These are phyloP conservation scores for Vitis labrusca DNA, from an alignment of 164 flowering plant species.

Conservation along the genomic window DNA sequence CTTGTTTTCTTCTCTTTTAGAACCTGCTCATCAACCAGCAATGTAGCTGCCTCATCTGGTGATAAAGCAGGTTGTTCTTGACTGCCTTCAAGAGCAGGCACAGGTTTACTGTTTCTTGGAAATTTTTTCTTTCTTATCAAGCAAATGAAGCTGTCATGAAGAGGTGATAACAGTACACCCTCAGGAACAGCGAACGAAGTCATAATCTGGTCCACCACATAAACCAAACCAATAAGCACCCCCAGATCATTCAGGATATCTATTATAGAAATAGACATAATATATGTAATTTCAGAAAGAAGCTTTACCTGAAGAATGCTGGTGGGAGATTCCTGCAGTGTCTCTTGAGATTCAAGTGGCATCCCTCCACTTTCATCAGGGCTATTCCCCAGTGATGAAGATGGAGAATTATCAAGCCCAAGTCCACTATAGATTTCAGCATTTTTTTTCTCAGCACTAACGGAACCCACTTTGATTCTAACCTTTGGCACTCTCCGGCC, in stretches of 20 bases:
- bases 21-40: constrained; percentile 18
- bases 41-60: constrained; percentile 12
- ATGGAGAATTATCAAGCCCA: constrained; percentile 75
- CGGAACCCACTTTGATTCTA: constrained; percentile 47
- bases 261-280: neutral
- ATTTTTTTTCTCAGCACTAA: constrained; percentile 22
- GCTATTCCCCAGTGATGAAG: constrained; percentile 58
- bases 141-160: constrained; percentile 46
- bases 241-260: neutral
- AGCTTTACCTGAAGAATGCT: constrained; percentile 61
- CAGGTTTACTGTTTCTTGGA: constrained; percentile 4
- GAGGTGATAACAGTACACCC: constrained; percentile 62
- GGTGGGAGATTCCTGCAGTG: constrained; percentile 47
- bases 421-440: constrained; percentile 60
- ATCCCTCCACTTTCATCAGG: constrained; percentile 43
- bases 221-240: constrained; percentile 4
- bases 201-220: constrained; percentile 58
- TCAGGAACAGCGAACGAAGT: constrained; percentile 51
- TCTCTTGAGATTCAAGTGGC: constrained; percentile 27
- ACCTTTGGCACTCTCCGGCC: constrained; percentile 34
- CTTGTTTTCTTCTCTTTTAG: constrained; percentile 34
- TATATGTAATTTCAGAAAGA: constrained; percentile 3
- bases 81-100: constrained; percentile 1
- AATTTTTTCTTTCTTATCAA: constrained; percentile 29
- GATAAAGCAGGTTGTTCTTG: constrained; percentile 11